Conservation (phyloP, 202 grass and related monocot species). For the Eragrostis tef region DNA sequence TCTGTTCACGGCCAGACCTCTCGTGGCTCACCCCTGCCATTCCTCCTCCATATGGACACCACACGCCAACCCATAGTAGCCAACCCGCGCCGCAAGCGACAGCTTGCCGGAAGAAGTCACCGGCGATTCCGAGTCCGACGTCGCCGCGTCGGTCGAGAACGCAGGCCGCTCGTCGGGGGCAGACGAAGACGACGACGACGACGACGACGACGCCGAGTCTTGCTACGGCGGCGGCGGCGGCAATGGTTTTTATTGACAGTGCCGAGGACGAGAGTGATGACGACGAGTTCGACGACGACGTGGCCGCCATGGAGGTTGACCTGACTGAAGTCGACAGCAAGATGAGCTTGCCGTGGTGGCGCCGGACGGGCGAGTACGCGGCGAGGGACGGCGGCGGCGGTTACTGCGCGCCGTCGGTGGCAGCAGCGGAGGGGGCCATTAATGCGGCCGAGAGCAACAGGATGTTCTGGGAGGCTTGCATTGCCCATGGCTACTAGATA, state of each 20-base stretch:
- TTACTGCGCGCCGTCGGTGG: not conserved
- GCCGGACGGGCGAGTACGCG: not conserved
- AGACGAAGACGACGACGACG: conserved; percentile 30
- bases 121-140: conserved; percentile 53
- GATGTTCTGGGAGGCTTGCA: conserved; percentile 65
- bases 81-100: not conserved
- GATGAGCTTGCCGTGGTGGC: conserved; percentile 40
- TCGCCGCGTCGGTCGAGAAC: not conserved
- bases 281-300: not conserved
- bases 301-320: not conserved
- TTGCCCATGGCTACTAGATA: conserved; percentile 61
- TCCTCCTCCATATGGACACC: conserved; percentile 22
- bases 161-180: not conserved
- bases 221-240: conserved; percentile 6
- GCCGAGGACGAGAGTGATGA: not conserved
- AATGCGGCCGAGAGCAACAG: conserved; percentile 47
- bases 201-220: conserved; percentile 54
- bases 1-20: not conserved
- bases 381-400: not conserved
- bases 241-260: not conserved
- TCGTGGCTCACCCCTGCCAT: not conserved
- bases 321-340: conserved; percentile 11
- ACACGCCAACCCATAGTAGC: not conserved
- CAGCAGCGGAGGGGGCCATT: not conserved
- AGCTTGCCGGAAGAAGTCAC: conserved; percentile 21